Conservation (phyloP, 768 basidiomycete genomes). For the Candolleomyces aberdarensis region DNA sequence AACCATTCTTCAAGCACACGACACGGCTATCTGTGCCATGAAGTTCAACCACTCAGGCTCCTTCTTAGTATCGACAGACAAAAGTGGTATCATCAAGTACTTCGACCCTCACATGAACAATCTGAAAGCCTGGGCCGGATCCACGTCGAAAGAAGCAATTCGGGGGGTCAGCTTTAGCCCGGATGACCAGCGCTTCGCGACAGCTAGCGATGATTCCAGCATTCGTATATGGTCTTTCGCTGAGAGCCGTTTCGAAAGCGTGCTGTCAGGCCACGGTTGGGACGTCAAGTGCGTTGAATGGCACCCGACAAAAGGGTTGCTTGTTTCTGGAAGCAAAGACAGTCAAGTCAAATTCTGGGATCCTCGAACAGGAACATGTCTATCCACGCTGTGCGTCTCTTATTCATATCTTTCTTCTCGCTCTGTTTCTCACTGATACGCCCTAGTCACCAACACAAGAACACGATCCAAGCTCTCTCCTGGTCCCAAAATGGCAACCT, state of each 20-base stretch:
- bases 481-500: slow-evolving; percentile 97
- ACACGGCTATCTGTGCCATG: slow-evolving; percentile 88
- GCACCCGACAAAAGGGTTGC: slow-evolving; percentile 95
- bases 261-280: slow-evolving; percentile 95
- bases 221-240: slow-evolving; percentile 96
- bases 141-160: slow-evolving; percentile 74
- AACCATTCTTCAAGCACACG: slow-evolving; percentile 98
- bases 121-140: slow-evolving; percentile 88
- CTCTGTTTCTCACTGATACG: neutral
- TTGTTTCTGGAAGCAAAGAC: slow-evolving; percentile 96
- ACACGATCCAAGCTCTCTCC: slow-evolving; percentile 87
- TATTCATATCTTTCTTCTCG: neutral
- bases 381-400: slow-evolving; percentile 79
- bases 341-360: slow-evolving; percentile 99
- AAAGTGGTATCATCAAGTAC: slow-evolving; percentile 94
- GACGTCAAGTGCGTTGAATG: slow-evolving; percentile 98
- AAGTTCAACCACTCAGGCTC: slow-evolving; percentile 91
- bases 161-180: slow-evolving; percentile 91
- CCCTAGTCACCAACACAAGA: slow-evolving; percentile 90
- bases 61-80: slow-evolving; percentile 91
- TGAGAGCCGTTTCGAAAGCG: slow-evolving; percentile 84
- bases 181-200: slow-evolving; percentile 88
- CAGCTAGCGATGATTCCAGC: slow-evolving; percentile 93
- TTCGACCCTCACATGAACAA: slow-evolving; percentile 99
- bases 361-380: slow-evolving; percentile 84